A percentile compares a stretch with the other conserved stretches of the same genome.
Evolutionary conservation across 352 stramenopile species (phyloP).

Genomic region (Pythium monospermum): DNA sequence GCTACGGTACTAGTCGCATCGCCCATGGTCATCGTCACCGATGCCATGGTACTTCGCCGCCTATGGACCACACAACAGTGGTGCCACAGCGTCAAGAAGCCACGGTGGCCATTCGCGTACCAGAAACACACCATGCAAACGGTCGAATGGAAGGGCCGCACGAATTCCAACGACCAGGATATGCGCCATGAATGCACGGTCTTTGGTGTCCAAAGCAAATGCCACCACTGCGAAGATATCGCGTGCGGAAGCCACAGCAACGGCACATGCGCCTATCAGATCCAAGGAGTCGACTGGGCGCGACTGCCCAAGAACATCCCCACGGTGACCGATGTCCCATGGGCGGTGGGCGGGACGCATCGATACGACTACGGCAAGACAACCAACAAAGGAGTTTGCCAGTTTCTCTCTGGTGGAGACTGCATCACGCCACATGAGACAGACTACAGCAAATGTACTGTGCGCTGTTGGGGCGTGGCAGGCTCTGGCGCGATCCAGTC

Average conservation of each 20-base stretch:
- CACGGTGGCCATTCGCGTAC: constrained; percentile 94
- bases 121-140: constrained; percentile 66
- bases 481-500: constrained; percentile 32
- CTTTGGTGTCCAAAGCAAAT: constrained; percentile 91
- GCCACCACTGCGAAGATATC: constrained; percentile 91
- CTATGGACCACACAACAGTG: constrained; percentile 84
- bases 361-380: constrained; percentile 90
- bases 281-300: constrained; percentile 87
- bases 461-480: constrained; percentile 89
- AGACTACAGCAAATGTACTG: constrained; percentile 86
- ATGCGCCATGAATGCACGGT: constrained; percentile 88
- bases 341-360: constrained; percentile 84
- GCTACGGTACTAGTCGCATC: background rate
- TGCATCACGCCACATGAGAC: constrained; percentile 75
- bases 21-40: background rate
- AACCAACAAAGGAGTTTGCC: constrained; percentile 72
- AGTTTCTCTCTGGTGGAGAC: constrained; percentile 83
- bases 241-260: constrained; percentile 42
- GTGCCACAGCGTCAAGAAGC: constrained; percentile 79
- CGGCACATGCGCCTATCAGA: constrained; percentile 82
- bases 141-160: constrained; percentile 86
- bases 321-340: constrained; percentile 90
- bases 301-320: constrained; percentile 86
- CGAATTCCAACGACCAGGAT: constrained; percentile 88
- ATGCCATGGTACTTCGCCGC: constrained; percentile 67